These are phyloP conservation scores for Herpetomonas tarakana DNA, from an alignment of 208 protist species.

Conservation along the genomic window DNA sequence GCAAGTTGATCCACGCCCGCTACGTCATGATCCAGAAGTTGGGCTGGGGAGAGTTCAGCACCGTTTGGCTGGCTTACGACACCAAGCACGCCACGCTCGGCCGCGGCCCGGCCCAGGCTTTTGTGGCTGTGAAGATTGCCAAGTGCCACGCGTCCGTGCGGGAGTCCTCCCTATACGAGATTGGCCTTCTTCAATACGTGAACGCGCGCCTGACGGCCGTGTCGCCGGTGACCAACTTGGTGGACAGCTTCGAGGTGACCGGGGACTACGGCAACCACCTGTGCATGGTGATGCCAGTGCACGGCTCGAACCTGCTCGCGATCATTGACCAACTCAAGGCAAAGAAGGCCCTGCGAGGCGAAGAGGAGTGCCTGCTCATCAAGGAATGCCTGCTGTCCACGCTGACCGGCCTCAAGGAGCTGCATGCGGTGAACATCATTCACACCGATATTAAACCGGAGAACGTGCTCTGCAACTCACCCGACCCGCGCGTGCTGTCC, in stretches of 20 bases:
- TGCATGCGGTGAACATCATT: constrained; percentile 75
- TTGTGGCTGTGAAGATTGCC: constrained; percentile 84
- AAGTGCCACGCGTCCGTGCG: constrained; percentile 59
- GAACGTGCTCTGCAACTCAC: constrained; percentile 75
- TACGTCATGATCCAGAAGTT: constrained; percentile 85
- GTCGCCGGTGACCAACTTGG: constrained; percentile 51
- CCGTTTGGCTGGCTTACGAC: constrained; percentile 87
- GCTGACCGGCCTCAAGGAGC: constrained; percentile 61
- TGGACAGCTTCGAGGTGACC: constrained; percentile 77
- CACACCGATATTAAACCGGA: constrained; percentile 94
- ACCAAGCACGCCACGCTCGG: constrained; percentile 28
- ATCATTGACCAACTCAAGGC: constrained; percentile 68
- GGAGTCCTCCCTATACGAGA: constrained; percentile 72
- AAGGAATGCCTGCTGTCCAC: constrained; percentile 77
- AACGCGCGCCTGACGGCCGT: constrained; percentile 20
- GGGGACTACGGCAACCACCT: constrained; percentile 61
- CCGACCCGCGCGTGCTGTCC: constrained; percentile 56
- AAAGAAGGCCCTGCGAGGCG: constrained; percentile 32
- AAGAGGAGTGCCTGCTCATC: constrained; percentile 60
- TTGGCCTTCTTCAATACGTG: constrained; percentile 66
- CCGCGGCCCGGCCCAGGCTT: constrained; percentile 42
- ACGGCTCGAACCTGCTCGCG: constrained; percentile 80
- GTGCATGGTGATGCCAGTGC: constrained; percentile 82
- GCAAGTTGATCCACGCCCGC: constrained; percentile 60
- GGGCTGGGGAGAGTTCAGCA: constrained; percentile 89